phyloP scores from a whole-genome alignment of 257 asterid genomes.

The Sherardia arvensis region DNA sequence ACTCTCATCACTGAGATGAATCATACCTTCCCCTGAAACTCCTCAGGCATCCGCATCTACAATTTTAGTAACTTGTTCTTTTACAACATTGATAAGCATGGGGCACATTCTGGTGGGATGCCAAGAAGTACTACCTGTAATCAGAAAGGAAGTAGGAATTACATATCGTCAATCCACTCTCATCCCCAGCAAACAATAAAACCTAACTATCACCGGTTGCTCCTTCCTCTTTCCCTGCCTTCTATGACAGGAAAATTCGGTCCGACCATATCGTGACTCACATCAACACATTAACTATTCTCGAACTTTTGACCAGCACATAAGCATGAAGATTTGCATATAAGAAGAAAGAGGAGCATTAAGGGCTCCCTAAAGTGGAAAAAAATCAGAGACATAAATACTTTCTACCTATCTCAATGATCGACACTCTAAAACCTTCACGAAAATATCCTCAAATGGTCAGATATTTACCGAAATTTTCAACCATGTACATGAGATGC shows the following conservation, averaged over 20 bases:
- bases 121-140: conserved; percentile 74
- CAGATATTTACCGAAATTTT: neutral
- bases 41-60: conserved; percentile 53
- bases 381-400: neutral
- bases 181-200: conserved; percentile 16
- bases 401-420: neutral
- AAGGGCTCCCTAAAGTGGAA: neutral
- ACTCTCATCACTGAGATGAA: conserved; percentile 17
- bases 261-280: neutral
- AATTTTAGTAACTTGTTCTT: conserved; percentile 37
- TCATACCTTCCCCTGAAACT: conserved; percentile 55
- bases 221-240: neutral
- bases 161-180: conserved; percentile 27
- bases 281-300: neutral
- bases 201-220: conserved; percentile 8
- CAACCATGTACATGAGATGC: neutral
- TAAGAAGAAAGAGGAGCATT: neutral
- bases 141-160: conserved; percentile 45
- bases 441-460: neutral
- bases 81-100: conserved; percentile 50
- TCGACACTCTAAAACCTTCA: conserved; percentile 3
- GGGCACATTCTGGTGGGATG: conserved; percentile 63
- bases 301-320: neutral
- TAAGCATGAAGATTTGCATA: neutral
- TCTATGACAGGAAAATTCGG: neutral